Conservation (phyloP, 352 stramenopile genomes). For the Phytophthora sp. region DNA sequence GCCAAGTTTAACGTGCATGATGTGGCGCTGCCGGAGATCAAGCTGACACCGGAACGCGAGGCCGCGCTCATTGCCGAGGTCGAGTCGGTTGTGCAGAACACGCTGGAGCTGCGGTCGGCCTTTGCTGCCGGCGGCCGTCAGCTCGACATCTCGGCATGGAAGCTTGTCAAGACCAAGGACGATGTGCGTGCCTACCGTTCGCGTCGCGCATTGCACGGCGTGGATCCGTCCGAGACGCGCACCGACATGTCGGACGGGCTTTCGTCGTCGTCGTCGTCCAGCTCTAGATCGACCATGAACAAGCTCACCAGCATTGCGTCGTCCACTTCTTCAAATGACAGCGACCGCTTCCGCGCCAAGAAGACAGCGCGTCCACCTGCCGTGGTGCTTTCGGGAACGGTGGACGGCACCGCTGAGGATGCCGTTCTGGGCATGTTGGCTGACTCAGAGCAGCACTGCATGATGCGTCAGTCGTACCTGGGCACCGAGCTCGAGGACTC, state of each 20-base stretch:
- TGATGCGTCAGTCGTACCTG: constrained; percentile 48
- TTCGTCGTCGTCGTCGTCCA: constrained; percentile 35
- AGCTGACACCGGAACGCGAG: constrained; percentile 27
- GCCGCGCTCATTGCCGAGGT: constrained; percentile 32
- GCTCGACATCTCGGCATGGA: constrained; percentile 44
- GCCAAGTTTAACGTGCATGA: constrained; percentile 49
- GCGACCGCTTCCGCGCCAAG: constrained; percentile 21
- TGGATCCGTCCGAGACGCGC: constrained; percentile 21
- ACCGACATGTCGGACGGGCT: constrained; percentile 22
- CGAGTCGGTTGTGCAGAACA: constrained; percentile 39
- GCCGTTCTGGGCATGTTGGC: constrained; percentile 48
- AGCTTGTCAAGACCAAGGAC: constrained; percentile 47
- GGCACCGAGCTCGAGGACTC: constrained; percentile 44
- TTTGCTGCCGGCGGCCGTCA: constrained; percentile 38
- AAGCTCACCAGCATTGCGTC: constrained; percentile 25
- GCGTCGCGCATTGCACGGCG: constrained; percentile 36
- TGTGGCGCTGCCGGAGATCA: constrained; percentile 32
- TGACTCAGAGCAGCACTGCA: constrained; percentile 44
- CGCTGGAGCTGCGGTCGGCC: constrained; percentile 37
- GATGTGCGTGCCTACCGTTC: constrained; percentile 45
- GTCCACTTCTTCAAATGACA: constrained; percentile 22
- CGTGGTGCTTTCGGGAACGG: constrained; percentile 42
- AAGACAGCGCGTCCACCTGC: constrained; percentile 35
- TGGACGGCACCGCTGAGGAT: constrained; percentile 51
- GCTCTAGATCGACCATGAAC: constrained; percentile 32